Percentiles rank a stretch among this genome's conserved stretches.
Evolutionary conservation across 148 eudicot species (phyloP).

Genomic region (Camellia granthamiana): DNA sequence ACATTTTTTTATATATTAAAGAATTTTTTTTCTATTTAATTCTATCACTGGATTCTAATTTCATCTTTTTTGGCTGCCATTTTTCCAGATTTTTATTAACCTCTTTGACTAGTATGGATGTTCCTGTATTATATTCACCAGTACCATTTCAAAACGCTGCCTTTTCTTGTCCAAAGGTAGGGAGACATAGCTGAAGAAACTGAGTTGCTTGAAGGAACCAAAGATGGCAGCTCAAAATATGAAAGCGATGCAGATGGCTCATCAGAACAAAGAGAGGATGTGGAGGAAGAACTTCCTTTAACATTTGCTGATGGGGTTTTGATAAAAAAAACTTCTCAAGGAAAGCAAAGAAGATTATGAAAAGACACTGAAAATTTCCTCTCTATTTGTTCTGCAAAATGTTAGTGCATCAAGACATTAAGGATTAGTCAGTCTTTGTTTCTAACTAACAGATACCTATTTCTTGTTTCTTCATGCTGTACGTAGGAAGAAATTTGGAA

Average conservation of each 20-base stretch:
- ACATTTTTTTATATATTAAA: neutral
- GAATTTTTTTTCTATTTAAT: neutral
- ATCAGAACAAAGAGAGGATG: constrained; percentile 35
- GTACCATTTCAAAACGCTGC: constrained; percentile 80
- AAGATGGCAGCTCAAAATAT: constrained; percentile 19
- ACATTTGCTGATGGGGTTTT: constrained; percentile 54
- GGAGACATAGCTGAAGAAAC: constrained; percentile 65
- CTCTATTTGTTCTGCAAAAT: neutral
- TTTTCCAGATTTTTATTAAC: constrained; percentile 53
- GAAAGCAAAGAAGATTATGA: constrained; percentile 33
- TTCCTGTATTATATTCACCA: constrained; percentile 81
- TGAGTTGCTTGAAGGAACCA: constrained; percentile 6
- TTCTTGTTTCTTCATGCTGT: constrained; percentile 5
- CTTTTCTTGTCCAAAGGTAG: constrained; percentile 81
- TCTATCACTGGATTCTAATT: neutral
- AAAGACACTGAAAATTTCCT: constrained; percentile 6
- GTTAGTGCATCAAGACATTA: neutral
- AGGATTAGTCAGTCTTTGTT: neutral
- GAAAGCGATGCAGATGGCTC: constrained; percentile 21
- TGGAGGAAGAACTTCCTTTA: constrained; percentile 55
- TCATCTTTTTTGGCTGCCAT: constrained; percentile 13
- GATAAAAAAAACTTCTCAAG: constrained; percentile 32
- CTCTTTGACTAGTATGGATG: constrained; percentile 64
- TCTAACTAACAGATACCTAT: neutral
- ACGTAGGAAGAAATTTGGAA: neutral